Evolutionary conservation across 2,329 filamentous ascomycete genomes (phyloP).

Genomic region (Penicillium sp.): DNA sequence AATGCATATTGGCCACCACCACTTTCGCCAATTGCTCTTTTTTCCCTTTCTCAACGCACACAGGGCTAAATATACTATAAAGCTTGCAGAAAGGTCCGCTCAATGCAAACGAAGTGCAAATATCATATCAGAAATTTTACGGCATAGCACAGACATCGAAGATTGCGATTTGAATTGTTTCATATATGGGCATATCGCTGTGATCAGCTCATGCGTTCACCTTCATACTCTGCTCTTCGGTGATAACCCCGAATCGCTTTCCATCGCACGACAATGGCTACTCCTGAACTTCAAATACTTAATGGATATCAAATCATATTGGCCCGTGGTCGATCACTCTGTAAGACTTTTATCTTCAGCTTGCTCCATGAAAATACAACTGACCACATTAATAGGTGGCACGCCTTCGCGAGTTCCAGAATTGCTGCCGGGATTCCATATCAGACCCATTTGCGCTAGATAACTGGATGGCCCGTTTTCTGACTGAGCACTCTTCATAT

Average conservation of each 20-base stretch:
- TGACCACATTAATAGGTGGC: too few relatives aligned
- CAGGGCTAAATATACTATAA: neutral
- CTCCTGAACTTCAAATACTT: conserved; percentile 24
- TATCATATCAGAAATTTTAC: conserved; percentile 20
- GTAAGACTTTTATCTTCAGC: conserved; percentile 4
- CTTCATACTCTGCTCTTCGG: conserved; percentile 23
- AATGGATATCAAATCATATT: conserved; percentile 22
- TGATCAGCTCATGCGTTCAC: conserved; percentile 26
- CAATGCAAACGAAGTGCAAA: conserved; percentile 22
- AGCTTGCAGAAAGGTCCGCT: neutral
- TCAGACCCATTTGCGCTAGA: too few relatives aligned
- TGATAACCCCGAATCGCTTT: conserved; percentile 13
- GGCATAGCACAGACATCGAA: conserved; percentile 14
- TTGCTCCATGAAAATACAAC: too few relatives aligned
- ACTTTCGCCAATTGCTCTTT: conserved; percentile 26
- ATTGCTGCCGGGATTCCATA: too few relatives aligned
- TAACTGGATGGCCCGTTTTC: too few relatives aligned
- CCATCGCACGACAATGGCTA: conserved; percentile 16
- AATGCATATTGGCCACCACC: conserved; percentile 26
- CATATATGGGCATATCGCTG: conserved; percentile 23
- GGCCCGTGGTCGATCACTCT: conserved; percentile 22
- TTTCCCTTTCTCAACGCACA: conserved; percentile 23
- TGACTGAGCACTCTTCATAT: too few relatives aligned
- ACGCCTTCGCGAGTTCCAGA: too few relatives aligned
- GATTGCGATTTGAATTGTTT: conserved; percentile 24